Conservation (phyloP, 2,329 filamentous ascomycete species). For the Exophiala sp. region DNA sequence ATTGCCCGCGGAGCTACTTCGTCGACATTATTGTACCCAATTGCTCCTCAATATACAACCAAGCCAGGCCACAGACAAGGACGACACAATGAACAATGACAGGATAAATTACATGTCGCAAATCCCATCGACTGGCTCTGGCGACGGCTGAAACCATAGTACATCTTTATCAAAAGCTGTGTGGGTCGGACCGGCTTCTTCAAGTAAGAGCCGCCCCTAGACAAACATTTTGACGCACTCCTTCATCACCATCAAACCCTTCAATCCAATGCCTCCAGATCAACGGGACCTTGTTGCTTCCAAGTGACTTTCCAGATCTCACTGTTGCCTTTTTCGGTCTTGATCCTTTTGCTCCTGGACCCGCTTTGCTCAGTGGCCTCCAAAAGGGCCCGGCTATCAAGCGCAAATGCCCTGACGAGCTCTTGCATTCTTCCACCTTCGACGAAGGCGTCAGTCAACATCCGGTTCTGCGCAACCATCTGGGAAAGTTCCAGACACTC, state of each 20-base stretch:
- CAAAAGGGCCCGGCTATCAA: constrained; percentile 66
- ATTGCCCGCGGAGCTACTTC: too few relatives aligned
- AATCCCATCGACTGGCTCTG: too few relatives aligned
- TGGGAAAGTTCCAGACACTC: constrained; percentile 83
- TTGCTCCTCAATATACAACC: too few relatives aligned
- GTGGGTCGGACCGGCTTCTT: too few relatives aligned
- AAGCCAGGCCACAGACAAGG: too few relatives aligned
- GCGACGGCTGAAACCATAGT: too few relatives aligned
- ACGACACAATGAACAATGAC: too few relatives aligned
- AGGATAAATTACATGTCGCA: too few relatives aligned
- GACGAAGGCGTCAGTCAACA: constrained; percentile 60
- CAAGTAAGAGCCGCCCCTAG: too few relatives aligned
- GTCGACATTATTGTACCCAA: too few relatives aligned
- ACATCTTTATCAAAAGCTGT: too few relatives aligned
- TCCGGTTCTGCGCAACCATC: constrained; percentile 65
- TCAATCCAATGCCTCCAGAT: constrained; percentile 24
- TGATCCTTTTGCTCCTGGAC: constrained; percentile 17
- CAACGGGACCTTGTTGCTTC: constrained; percentile 16
- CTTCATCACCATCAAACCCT: background rate
- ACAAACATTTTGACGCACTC: too few relatives aligned
- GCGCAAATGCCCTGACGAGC: constrained; percentile 68
- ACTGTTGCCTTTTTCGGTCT: constrained; percentile 20
- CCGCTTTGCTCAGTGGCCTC: constrained; percentile 41
- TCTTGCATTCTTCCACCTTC: constrained; percentile 65
- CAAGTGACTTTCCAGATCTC: constrained; percentile 22